Evolutionary conservation across 2,329 filamentous ascomycete species (phyloP).

Genomic region (Tolypocladium guangdongense): DNA sequence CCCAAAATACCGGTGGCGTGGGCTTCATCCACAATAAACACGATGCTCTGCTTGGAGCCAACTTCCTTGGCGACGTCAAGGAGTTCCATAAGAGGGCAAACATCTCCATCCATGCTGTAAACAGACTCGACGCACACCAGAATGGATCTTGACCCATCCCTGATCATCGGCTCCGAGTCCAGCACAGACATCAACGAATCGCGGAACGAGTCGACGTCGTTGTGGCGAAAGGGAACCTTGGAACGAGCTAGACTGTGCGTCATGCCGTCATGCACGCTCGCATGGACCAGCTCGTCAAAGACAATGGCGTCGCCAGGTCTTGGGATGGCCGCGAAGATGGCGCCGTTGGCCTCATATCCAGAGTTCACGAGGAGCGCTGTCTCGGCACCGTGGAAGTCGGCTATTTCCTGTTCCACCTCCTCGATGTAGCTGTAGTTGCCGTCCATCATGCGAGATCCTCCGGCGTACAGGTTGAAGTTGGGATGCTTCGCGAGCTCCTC

Average conservation of each 20-base stretch:
- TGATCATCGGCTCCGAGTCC: conserved; percentile 15
- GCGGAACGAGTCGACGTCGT: conserved; percentile 25
- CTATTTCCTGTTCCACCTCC: conserved; percentile 45
- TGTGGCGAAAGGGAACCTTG: conserved; percentile 30
- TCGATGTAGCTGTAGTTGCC: conserved; percentile 48
- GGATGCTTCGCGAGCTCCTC: conserved; percentile 17
- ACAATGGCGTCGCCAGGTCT: conserved; percentile 42
- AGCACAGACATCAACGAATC: conserved; percentile 18
- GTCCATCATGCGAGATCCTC: conserved; percentile 51
- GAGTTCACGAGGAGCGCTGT: conserved; percentile 49
- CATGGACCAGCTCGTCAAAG: conserved; percentile 55
- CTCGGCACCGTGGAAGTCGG: conserved; percentile 46
- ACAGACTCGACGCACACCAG: conserved; percentile 26
- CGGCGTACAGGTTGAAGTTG: conserved; percentile 33
- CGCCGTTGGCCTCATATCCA: conserved; percentile 40
- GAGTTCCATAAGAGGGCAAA: conserved; percentile 24
- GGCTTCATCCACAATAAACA: conserved; percentile 44
- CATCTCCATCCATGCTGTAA: conserved; percentile 34
- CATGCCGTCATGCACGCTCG: conserved; percentile 55
- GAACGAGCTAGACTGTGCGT: conserved; percentile 36
- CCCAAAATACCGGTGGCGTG: conserved; percentile 41
- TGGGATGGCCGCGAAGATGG: conserved; percentile 36
- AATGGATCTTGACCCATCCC: conserved; percentile 16
- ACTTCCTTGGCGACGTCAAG: conserved; percentile 19
- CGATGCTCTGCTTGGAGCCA: conserved; percentile 21